Evolutionary conservation across 2,329 filamentous ascomycete species (phyloP), one percentile per base, ranked within the genome.

Genomic region (Aspergillus sp.): DNA sequence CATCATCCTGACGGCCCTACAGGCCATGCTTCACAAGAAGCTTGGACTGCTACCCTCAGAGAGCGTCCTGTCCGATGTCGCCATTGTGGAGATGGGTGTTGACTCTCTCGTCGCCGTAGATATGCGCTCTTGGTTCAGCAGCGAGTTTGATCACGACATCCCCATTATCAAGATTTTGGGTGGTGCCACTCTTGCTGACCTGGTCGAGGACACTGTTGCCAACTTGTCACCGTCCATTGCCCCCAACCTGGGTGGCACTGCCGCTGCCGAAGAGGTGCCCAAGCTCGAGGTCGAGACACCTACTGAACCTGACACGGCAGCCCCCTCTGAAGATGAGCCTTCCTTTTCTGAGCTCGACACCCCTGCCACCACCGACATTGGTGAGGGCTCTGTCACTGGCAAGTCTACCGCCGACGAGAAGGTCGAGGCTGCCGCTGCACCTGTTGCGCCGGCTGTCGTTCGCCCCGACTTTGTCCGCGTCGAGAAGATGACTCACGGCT

Each of bases 81-180:
- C 42, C 39, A 17, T 42, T 13, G 42, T 23, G 6, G 42, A 47
- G 19, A 13, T 47, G 42, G 49, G 49, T 1, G n/a, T 57, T 3
- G 58, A 59, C 42, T 59, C 58, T n/a, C 23, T 59, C 7, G 27
- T 50, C 11, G 15, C 58, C 2, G 42, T 59, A 6, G 58, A 59
- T 5, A 27, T 55, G 11, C 51, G 58, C 5, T 51, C 51, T 1
- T 59, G 58, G 58, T 55, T 59, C 44, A 15, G 50, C 11, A 55
- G 55, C 32, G 38, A 50, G 30, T n/a, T 55, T 4, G 36, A 42
- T 19, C 52, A 55, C 15, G 39, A 42, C 11, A 30, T 59, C 6
- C 49, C 49, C 27, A 30, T 52, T 8, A n/a, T 52, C 8, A 15
- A 17, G 13, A 52, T 52, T 13, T 8, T 52, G 27, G 30, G 49